Evolutionary conservation across 2,329 filamentous ascomycete genomes (phyloP), one percentile per base, ranked within the genome.

Genomic region (Onygenales sp.): DNA sequence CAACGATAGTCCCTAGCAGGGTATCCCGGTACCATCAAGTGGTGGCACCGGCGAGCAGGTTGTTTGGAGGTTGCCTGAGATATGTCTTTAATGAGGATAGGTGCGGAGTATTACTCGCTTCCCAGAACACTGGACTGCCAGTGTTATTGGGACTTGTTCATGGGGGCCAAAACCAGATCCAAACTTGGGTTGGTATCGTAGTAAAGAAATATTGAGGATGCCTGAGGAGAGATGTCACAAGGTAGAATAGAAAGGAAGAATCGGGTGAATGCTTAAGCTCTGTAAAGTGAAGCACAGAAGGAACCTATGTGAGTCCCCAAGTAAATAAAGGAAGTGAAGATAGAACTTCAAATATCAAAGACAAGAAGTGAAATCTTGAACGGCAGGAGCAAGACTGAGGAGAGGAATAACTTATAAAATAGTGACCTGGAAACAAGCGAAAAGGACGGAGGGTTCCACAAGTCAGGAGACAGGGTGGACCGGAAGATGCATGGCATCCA

Each of bases 401-500:
- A 5, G 21, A 27, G 21, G 21, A 27, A 32, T 13, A 48, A 17
- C 27, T 40, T 11, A 31, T 27, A 34, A 48, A 49, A 49, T 39
- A 40, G 21, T 39, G 21, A 17, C 47, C 31, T 46, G 31, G 47
- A 49, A 40, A 27, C 9, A 52, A 39, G 10, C 21, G 37, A 52
- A 4, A 42, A 46, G 21, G 9, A 8, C 34, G 42, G 42, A 39
- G 17, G 10, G 17, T 32, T 36, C n/a, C 42, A 31, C 34, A 40
- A 14, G 50, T 52, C 40, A 32, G 21, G 34, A 40, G n/a, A 17
- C 14, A 11, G 37, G 4, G n/a, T n/a, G 32, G 21, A 42, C 32
- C 11, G 27, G 34, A 42, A 54, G 49, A 53, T 53, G 54, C 57
- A 59, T 59, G 54, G 57, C 57, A 57, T 48, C 43, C 50, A 27